phyloP scores from a whole-genome alignment of 768 basidiomycete species.

The Suillus variegatus region DNA sequence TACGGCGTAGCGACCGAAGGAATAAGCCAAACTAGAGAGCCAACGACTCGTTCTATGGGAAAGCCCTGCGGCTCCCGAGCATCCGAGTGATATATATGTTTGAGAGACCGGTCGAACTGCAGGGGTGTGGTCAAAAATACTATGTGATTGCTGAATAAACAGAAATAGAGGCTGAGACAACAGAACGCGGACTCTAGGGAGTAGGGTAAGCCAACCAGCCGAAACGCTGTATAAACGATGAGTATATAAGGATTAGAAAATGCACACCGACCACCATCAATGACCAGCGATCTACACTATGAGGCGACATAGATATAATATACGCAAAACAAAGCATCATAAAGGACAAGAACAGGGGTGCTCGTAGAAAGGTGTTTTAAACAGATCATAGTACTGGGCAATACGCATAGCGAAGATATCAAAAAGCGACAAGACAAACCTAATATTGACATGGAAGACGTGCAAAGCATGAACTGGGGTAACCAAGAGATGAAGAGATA shows the following conservation, averaged over 20 bases:
- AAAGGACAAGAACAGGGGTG: constrained; percentile 9
- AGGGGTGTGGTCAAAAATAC: background rate
- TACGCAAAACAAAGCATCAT: constrained; percentile 27
- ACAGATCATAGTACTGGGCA: constrained; percentile 18
- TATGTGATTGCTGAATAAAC: constrained; percentile 1
- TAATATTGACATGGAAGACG: constrained; percentile 32
- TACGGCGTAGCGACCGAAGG: background rate
- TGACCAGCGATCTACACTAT: constrained; percentile 31
- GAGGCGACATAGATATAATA: constrained; percentile 34
- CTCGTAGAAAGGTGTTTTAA: constrained; percentile 11
- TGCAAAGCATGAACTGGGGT: constrained; percentile 20
- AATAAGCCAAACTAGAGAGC: background rate
- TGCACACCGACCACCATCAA: constrained; percentile 19
- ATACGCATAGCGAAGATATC: constrained; percentile 25
- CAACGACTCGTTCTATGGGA: background rate
- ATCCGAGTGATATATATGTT: background rate
- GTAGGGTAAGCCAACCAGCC: constrained; percentile 3
- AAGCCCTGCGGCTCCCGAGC: background rate
- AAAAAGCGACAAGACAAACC: constrained; percentile 22
- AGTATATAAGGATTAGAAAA: constrained; percentile 38
- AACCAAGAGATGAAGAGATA: constrained; percentile 30
- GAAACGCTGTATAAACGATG: constrained; percentile 31
- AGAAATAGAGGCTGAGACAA: background rate
- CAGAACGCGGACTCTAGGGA: background rate
- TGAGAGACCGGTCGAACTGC: background rate